Evolutionary conservation across 805 yeast species (phyloP), one percentile per base, ranked within the genome.

Genomic region (Phaffomyces thermotolerans): DNA sequence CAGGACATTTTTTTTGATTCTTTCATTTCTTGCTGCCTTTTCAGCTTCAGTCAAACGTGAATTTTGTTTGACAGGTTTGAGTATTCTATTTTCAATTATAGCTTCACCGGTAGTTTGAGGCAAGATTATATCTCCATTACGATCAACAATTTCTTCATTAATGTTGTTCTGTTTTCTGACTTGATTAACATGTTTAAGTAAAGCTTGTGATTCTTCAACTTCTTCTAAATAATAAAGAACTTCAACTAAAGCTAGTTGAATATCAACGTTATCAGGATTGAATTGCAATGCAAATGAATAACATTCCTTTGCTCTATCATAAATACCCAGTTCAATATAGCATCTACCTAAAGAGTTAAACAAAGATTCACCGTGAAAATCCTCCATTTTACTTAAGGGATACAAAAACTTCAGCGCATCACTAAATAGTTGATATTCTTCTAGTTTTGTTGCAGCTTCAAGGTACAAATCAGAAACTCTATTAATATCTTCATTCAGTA

Each of bases 181-280:
- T n/a, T 68, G 63, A 10, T 63, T 67, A 0, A 82, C 84, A 48
- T 79, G 83, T 18, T 66, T 66, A 42, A 82, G 64, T 20, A 84
- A 60, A 20, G 60, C 54, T 22, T 74, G 71, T 10, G 88, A 81
- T n/a, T 70, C 70, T 10, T 73, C 79, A 24, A 69, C 67, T 36
- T 81, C 80, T 14, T 79, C 83, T 13, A 80, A 60, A 54, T 79
- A 79, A 50, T 81, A 86, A 47, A 80, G 76, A 1, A 88, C 78
- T 63, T 93, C 98, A 0, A 93, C 95, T 23, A 93, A 67, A 0
- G 85, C 81, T 25, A 90, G 71, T 53, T 84, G 79, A 10, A 81
- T 76, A 48, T 89, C 95, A 29, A 84, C 64, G 52, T 87, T 80
- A 9, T 71, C 70, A 0, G 87, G 84, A 9, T 78, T 79, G 33